Percentiles rank a stretch among this genome's conserved stretches.
Conservation (phyloP, 371 early-diverging fungal genomes). For the Syncephalastrum contaminatum region DNA sequence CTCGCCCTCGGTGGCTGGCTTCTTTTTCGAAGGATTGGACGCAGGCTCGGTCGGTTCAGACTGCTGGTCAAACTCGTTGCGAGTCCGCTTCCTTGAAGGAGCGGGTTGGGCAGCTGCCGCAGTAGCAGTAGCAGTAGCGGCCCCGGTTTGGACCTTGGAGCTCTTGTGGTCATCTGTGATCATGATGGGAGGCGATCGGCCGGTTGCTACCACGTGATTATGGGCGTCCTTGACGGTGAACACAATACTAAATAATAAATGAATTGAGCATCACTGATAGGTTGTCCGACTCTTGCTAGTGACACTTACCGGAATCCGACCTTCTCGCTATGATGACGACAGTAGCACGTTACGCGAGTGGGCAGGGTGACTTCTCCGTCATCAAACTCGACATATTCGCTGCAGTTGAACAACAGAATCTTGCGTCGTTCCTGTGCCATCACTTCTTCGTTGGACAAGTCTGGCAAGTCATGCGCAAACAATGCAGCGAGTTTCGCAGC, state of each 20-base stretch:
- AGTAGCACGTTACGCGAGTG: conserved; percentile 81
- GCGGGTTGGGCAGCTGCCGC: conserved; percentile 4
- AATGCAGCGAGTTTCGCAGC: conserved; percentile 49
- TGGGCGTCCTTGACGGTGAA: conserved; percentile 63
- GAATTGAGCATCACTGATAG: background rate
- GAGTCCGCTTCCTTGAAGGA: conserved; percentile 25
- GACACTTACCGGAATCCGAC: conserved; percentile 70
- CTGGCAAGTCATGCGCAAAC: conserved; percentile 42
- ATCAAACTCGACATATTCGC: conserved; percentile 69
- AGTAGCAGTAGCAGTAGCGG: conserved; percentile 4
- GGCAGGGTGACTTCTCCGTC: conserved; percentile 77
- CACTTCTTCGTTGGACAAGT: conserved; percentile 39
- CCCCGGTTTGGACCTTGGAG: conserved; percentile 51
- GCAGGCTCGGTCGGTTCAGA: conserved; percentile 19
- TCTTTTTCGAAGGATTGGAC: conserved; percentile 11
- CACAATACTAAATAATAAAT: conserved; percentile 45
- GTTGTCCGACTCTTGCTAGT: background rate
- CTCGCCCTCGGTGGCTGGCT: conserved; percentile 21
- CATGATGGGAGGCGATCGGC: conserved; percentile 80
- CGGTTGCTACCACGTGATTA: conserved; percentile 65
- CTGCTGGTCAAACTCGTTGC: conserved; percentile 37
- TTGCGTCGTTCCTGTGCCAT: conserved; percentile 54
- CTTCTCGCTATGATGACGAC: conserved; percentile 87
- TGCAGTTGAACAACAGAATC: conserved; percentile 70
- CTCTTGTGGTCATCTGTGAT: conserved; percentile 91